phyloP scores from a whole-genome alignment of 208 protist species.

The Crithidia bombi region DNA sequence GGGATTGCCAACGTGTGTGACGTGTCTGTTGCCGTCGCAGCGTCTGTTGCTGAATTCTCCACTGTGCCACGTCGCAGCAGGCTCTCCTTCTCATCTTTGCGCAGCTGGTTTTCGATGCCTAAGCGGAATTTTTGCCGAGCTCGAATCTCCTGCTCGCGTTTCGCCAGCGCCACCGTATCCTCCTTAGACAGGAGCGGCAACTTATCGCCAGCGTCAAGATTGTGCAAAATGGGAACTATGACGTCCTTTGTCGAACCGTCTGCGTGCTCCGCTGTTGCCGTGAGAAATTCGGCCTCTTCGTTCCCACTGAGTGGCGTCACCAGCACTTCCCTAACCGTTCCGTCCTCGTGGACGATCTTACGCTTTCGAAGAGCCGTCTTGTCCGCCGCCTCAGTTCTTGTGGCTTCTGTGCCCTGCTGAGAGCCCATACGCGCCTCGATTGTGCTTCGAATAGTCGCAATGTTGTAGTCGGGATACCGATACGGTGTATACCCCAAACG shows the following conservation, averaged over 20 bases:
- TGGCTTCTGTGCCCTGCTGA: neutral
- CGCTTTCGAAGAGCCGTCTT: slow-evolving; percentile 34
- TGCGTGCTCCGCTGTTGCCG: slow-evolving; percentile 7
- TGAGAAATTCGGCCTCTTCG: slow-evolving; percentile 37
- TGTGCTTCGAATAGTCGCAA: slow-evolving; percentile 38
- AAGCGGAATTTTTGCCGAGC: slow-evolving; percentile 30
- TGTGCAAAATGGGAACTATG: slow-evolving; percentile 58
- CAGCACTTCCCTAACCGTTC: slow-evolving; percentile 54
- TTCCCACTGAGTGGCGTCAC: slow-evolving; percentile 46
- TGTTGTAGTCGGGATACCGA: slow-evolving; percentile 82
- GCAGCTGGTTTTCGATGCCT: slow-evolving; percentile 26
- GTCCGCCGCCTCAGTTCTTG: slow-evolving; percentile 10
- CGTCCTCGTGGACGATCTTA: slow-evolving; percentile 61
- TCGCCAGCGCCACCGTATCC: slow-evolving; percentile 36
- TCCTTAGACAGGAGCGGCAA: slow-evolving; percentile 53
- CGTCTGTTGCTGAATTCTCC: neutral
- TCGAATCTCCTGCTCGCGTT: slow-evolving; percentile 38
- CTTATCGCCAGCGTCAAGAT: slow-evolving; percentile 44
- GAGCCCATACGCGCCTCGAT: slow-evolving; percentile 29
- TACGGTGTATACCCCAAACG: slow-evolving; percentile 74
- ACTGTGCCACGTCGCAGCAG: slow-evolving; percentile 17
- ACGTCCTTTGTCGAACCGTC: slow-evolving; percentile 3
- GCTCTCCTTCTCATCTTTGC: slow-evolving; percentile 21
- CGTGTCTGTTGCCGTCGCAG: neutral
- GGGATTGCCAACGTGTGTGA: slow-evolving; percentile 1